Conservation (phyloP, 2,329 filamentous ascomycete species). For the Claviceps arundinis region DNA sequence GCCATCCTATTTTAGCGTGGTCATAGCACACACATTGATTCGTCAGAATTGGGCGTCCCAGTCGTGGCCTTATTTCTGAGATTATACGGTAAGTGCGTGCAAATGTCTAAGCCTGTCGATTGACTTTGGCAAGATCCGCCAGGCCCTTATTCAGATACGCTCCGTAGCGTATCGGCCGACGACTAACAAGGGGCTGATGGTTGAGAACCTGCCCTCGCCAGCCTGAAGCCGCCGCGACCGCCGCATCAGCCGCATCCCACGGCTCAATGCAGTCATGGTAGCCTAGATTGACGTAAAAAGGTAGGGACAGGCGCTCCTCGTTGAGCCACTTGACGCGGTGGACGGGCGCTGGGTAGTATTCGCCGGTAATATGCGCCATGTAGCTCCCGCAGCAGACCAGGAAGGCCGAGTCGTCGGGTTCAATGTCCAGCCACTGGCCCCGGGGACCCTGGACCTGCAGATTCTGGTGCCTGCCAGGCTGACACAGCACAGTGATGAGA, state of each 20-base stretch:
- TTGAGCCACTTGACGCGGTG: constrained; percentile 8
- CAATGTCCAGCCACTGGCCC: constrained; percentile 7
- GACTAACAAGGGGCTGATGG: no score
- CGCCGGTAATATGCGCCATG: constrained; percentile 7
- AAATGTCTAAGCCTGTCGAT: neutral
- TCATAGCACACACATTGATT: no score
- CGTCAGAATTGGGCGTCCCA: no score
- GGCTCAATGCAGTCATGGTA: constrained; percentile 4
- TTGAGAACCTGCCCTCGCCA: no score
- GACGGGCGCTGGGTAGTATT: constrained; percentile 7
- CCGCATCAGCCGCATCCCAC: constrained; percentile 2
- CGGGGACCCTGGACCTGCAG: constrained; percentile 7
- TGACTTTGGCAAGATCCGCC: neutral
- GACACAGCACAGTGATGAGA: constrained; percentile 7
- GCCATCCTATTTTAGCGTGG: no score
- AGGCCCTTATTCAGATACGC: neutral
- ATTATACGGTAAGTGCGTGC: no score
- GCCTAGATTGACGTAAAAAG: constrained; percentile 7
- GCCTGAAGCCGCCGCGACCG: neutral
- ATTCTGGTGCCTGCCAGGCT: constrained; percentile 7
- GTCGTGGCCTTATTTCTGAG: no score
- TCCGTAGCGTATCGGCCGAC: neutral
- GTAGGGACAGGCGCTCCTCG: constrained; percentile 6
- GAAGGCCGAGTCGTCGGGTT: constrained; percentile 5
- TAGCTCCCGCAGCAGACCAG: constrained; percentile 7